Evolutionary conservation across 2,329 filamentous ascomycete genomes (phyloP), one percentile per base, ranked within the genome.

Genomic region (Hirsutella thompsonii): DNA sequence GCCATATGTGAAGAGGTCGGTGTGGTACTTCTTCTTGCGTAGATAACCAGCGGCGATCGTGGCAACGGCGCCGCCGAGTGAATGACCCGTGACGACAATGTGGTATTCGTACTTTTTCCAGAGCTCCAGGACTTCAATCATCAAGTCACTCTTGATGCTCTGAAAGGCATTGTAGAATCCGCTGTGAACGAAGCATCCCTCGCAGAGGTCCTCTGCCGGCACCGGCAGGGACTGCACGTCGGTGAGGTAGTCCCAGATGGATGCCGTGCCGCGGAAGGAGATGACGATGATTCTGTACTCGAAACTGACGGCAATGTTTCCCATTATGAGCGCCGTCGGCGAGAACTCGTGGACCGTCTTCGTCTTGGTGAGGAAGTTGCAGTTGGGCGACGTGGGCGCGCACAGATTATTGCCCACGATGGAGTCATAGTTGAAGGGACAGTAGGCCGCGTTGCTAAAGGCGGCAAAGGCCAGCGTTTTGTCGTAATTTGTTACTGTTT

Each of bases 1-100:
- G 45, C 81, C 81, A 60, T 72, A 85, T 1, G 73, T 79, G 64
- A 78, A 82, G 36, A 83, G 52, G 49, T 79, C 75, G 18, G 53
- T 42, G 1, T 58, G 48, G 42, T 60, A 59, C 29, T 69, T 73
- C 9, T 55, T 52, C 5, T 55, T 53, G 39, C 79, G 70, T 20
- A 82, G 59, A 47, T 72, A 66, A 1, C 68, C 73, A 0, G 68
- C 75, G 0, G 68, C 79, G 3, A 85, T 55, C 8, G 70, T 74
- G 32, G 71, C 76, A 3, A 32, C 30, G n/a, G 30, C 30, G 10
- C 30, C 30, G 30, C 30, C 30, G 6, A 32, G 30, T 5, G 30
- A 32, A 14, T 32, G 30, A 14, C 30, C 30, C 6, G 30, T 32
- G 11, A 32, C 30, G 30, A 32, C n/a, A 14, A 32, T 13, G 8